These are phyloP conservation scores for Colletotrichum neosansevieriae DNA, from an alignment of 2,329 filamentous ascomycete species.

Conservation along the genomic window DNA sequence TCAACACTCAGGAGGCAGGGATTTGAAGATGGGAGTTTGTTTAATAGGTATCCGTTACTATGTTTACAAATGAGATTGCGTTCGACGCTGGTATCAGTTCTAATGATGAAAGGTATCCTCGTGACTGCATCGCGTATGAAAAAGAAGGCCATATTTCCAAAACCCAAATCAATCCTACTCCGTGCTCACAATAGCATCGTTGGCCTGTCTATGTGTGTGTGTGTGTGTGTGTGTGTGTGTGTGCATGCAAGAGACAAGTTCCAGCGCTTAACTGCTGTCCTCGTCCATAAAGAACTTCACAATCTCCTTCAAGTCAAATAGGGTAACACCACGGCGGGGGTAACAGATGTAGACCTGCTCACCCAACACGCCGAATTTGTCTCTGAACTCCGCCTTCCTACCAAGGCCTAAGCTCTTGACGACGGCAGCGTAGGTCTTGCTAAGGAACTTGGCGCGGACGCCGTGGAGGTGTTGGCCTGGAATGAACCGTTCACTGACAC, in stretches of 20 bases:
- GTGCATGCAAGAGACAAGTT: no score
- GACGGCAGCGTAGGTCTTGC: constrained; percentile 84
- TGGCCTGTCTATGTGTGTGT: no score
- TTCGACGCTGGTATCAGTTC: constrained; percentile 31
- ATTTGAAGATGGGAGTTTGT: no score
- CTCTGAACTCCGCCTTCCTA: constrained; percentile 88
- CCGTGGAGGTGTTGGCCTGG: constrained; percentile 87
- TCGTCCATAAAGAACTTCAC: constrained; percentile 90
- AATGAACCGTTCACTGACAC: constrained; percentile 79
- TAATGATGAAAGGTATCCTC: constrained; percentile 23
- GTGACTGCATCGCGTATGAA: not conserved
- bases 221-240: no score
- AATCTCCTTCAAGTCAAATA: constrained; percentile 85
- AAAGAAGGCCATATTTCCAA: not conserved
- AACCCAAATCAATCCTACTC: no score
- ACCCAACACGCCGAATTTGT: constrained; percentile 88
- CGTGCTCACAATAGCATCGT: not conserved
- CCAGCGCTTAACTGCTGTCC: constrained; percentile 3
- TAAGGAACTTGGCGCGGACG: constrained; percentile 82
- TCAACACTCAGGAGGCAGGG: no score
- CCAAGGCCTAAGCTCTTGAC: constrained; percentile 85
- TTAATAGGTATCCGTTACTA: not conserved
- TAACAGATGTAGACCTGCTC: constrained; percentile 93
- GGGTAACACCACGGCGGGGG: constrained; percentile 85
- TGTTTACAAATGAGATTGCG: constrained; percentile 14